Conservation (phyloP, 495 filamentous ascomycete genomes). For the Glonium stellatum region DNA sequence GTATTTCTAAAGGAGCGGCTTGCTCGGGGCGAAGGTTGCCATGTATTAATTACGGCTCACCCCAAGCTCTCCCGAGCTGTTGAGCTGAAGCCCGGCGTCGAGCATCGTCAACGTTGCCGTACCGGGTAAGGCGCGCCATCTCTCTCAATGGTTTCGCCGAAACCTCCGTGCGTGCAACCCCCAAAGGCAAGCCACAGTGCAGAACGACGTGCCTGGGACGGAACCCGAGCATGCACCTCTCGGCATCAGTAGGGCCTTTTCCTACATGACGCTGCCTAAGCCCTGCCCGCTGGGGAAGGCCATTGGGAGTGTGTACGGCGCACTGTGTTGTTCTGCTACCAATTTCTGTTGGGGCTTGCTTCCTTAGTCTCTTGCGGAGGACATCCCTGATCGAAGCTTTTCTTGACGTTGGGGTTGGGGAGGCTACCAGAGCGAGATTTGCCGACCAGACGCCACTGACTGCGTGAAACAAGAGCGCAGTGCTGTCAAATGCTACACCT, state of each 20-base stretch:
- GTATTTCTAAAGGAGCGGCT: not conserved
- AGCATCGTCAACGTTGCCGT: constrained; percentile 21
- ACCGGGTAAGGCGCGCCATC: constrained; percentile 11
- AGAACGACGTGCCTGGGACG: not conserved
- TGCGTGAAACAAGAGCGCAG: not conserved
- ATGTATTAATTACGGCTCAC: constrained; percentile 11
- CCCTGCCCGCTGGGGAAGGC: not conserved
- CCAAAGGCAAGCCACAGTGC: not conserved
- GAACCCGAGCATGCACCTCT: not conserved
- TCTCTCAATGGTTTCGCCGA: constrained; percentile 2
- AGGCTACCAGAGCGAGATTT: not conserved
- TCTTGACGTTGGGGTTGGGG: constrained; percentile 3
- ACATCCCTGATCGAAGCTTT: not conserved
- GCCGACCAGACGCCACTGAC: constrained; percentile 3
- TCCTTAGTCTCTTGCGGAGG: not conserved
- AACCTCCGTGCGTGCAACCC: constrained; percentile 15
- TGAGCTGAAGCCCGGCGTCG: constrained; percentile 19
- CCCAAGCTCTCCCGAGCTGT: constrained; percentile 28
- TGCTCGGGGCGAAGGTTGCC: not conserved
- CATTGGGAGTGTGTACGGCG: not conserved
- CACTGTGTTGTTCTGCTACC: not conserved
- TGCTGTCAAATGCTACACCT: too few relatives aligned
- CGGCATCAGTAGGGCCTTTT: not conserved
- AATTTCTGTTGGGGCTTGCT: not conserved
- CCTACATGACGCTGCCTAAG: not conserved